Evolutionary conservation across 1,284 basidiomycete species (phyloP).

Genomic region (Neotropicomus parvogracilis): DNA sequence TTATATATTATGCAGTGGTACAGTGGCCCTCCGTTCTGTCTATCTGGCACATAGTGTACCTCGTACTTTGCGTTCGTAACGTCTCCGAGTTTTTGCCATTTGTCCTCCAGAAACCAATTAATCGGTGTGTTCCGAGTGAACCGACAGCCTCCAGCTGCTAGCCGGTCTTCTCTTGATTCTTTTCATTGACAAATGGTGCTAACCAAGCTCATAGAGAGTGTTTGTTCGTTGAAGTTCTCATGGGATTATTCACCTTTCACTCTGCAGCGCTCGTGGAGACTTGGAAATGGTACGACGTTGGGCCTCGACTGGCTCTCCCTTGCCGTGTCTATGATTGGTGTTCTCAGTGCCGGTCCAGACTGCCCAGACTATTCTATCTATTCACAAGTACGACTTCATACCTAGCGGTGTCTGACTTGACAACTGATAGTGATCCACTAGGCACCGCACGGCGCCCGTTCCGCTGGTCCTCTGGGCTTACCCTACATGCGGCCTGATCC

Average conservation of each 20-base stretch:
- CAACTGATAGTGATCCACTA: constrained; percentile 22
- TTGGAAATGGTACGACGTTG: neutral
- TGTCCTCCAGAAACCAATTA: no score
- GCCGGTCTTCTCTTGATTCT: no score
- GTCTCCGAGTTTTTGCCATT: neutral
- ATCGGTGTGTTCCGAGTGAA: neutral
- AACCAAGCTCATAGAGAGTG: constrained; percentile 6
- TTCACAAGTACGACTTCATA: constrained; percentile 45
- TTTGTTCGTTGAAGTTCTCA: constrained; percentile 2
- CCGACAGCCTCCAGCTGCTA: neutral
- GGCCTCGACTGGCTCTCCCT: constrained; percentile 12
- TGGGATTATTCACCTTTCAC: neutral
- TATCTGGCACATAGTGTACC: constrained; percentile 10
- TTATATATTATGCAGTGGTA: constrained; percentile 9
- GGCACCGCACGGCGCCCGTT: constrained; percentile 56
- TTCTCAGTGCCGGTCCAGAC: constrained; percentile 36
- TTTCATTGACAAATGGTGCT: constrained; percentile 8
- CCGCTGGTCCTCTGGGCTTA: constrained; percentile 56
- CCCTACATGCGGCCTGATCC: constrained; percentile 69
- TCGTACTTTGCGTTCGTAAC: constrained; percentile 6
- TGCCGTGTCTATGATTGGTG: constrained; percentile 22
- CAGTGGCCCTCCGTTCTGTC: neutral
- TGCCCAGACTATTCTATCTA: constrained; percentile 64
- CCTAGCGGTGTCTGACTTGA: neutral
- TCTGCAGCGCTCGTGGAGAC: constrained; percentile 6